These are phyloP conservation scores for Aphanomyces euteiches DNA, from an alignment of 352 stramenopile species.

Conservation along the genomic window DNA sequence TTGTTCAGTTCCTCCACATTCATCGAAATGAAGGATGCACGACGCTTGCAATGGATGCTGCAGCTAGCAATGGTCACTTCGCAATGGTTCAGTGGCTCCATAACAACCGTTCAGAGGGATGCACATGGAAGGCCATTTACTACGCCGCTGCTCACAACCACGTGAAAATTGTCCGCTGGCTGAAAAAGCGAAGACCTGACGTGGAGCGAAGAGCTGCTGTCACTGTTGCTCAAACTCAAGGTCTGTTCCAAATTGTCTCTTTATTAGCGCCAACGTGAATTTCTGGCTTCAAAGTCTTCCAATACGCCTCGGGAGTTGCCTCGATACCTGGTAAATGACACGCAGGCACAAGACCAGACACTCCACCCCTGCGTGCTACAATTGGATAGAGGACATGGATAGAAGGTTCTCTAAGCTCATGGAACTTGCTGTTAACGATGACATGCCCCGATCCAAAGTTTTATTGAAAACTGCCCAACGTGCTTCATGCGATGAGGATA, in stretches of 20 bases:
- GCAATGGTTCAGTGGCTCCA: conserved; percentile 21
- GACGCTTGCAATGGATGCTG: conserved; percentile 14
- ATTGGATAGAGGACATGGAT: too few species aligned
- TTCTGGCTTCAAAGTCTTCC: too few species aligned
- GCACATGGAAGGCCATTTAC: conserved; percentile 22
- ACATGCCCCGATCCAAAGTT: too few species aligned
- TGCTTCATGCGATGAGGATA: too few species aligned
- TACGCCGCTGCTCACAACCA: conserved; percentile 8
- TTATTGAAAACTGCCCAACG: too few species aligned
- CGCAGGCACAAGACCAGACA: too few species aligned
- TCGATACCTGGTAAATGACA: too few species aligned
- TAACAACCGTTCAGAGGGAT: conserved; percentile 15
- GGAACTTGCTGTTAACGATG: too few species aligned
- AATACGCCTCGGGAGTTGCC: too few species aligned
- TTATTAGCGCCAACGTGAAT: neutral
- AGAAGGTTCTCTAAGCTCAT: too few species aligned
- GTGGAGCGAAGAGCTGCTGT: neutral
- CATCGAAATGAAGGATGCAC: conserved; percentile 21
- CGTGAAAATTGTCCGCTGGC: conserved; percentile 20
- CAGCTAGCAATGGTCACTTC: conserved; percentile 23
- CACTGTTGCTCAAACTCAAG: neutral
- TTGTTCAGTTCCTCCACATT: conserved; percentile 16
- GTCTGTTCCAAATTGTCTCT: neutral
- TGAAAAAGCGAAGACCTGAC: conserved; percentile 2
- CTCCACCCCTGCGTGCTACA: too few species aligned